These are phyloP conservation scores for button mushroom (Agaricus bisporus) DNA, from an alignment of 768 basidiomycete genomes.

Conservation along the genomic window DNA sequence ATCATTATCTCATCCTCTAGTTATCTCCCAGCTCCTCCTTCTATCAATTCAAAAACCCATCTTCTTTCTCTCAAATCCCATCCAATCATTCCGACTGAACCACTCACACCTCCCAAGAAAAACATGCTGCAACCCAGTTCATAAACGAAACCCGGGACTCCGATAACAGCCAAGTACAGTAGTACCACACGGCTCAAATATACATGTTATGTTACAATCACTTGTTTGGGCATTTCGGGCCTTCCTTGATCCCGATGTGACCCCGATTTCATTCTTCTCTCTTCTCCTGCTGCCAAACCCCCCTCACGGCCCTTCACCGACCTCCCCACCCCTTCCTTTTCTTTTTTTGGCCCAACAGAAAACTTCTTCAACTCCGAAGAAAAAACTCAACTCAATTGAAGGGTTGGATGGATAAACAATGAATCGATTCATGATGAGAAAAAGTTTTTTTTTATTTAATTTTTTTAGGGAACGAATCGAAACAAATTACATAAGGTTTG, in stretches of 20 bases:
- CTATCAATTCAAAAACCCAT: neutral
- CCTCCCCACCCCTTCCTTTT: too few species aligned
- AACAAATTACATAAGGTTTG: too few species aligned
- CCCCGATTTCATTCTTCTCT: conserved; percentile 5
- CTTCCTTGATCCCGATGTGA: conserved; percentile 5
- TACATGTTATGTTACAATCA: neutral
- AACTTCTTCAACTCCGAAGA: neutral
- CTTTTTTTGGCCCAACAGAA: too few species aligned
- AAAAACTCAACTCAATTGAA: neutral
- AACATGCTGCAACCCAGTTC: neutral
- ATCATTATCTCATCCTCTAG: too few species aligned
- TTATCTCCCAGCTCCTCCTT: too few species aligned
- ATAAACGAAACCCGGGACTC: too few species aligned
- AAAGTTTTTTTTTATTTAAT: too few species aligned
- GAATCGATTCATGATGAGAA: too few species aligned
- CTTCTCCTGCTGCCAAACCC: neutral
- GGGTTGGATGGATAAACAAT: too few species aligned
- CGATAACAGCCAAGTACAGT: too few species aligned
- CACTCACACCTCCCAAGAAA: neutral
- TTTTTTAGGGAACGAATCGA: too few species aligned
- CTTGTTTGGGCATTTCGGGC: neutral
- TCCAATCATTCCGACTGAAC: neutral
- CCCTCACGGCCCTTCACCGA: too few species aligned
- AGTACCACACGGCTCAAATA: neutral
- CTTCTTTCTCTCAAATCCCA: neutral